phyloP scores from a whole-genome alignment of 352 stramenopile genomes.

The Globisporangium okanoganense region DNA sequence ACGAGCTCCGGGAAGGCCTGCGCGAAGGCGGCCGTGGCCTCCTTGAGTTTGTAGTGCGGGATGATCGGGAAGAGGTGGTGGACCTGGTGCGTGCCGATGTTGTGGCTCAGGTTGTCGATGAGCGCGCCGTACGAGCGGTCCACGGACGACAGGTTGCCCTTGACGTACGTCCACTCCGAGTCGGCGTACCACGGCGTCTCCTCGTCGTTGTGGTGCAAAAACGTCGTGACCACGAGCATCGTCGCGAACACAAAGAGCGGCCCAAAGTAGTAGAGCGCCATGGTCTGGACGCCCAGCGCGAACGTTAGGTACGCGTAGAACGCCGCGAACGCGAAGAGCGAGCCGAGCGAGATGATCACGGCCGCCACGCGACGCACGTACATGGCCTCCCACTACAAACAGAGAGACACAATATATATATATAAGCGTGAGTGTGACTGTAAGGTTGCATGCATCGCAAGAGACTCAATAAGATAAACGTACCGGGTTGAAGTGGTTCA shows the following conservation, averaged over 20 bases:
- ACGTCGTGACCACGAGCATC: conserved; percentile 83
- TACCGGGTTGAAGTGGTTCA: conserved; percentile 82
- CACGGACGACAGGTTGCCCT: conserved; percentile 78
- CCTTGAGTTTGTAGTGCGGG: conserved; percentile 78
- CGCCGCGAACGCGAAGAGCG: conserved; percentile 35
- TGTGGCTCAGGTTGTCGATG: conserved; percentile 83
- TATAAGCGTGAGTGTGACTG: background rate
- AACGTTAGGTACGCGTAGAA: conserved; percentile 41
- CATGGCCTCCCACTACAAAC: conserved; percentile 52
- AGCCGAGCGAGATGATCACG: conserved; percentile 57
- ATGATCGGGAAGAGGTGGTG: conserved; percentile 88
- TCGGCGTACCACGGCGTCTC: conserved; percentile 81
- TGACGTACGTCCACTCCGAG: conserved; percentile 82
- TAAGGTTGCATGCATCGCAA: background rate
- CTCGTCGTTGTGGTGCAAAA: conserved; percentile 83
- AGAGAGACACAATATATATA: background rate
- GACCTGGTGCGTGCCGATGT: conserved; percentile 85
- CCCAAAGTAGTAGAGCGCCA: conserved; percentile 77
- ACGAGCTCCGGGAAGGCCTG: conserved; percentile 72
- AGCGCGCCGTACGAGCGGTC: conserved; percentile 76
- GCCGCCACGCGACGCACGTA: conserved; percentile 57
- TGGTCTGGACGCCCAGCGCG: conserved; percentile 43
- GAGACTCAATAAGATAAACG: conserved; percentile 1
- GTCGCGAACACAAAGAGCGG: conserved; percentile 71
- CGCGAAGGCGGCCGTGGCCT: conserved; percentile 57